A percentile compares a stretch with the other conserved stretches of the same genome.
Evolutionary conservation across 257 asterid genomes (phyloP).

Genomic region (Solanum virginianum): DNA sequence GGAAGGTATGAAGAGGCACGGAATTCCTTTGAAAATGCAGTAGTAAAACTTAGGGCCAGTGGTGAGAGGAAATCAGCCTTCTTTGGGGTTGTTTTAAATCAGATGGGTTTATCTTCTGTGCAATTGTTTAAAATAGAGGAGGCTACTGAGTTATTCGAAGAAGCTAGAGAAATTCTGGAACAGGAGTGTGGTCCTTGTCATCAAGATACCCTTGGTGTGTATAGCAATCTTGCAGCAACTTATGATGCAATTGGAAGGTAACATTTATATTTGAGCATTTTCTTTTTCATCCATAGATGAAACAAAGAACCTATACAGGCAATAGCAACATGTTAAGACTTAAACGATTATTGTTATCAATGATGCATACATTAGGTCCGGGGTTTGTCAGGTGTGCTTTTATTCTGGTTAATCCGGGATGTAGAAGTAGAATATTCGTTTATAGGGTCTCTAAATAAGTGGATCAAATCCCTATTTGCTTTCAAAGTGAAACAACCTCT

Average conservation of each 20-base stretch:
- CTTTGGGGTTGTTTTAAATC: not conserved
- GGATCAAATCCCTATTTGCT: not conserved
- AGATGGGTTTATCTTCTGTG: conserved; percentile 21
- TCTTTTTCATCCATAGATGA: not conserved
- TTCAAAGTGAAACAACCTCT: not conserved
- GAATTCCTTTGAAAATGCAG: conserved; percentile 68
- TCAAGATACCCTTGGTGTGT: not conserved
- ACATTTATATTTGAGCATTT: not conserved
- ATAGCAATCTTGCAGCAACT: not conserved
- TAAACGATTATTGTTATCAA: no score
- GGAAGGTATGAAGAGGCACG: conserved; percentile 82
- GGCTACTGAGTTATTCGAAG: conserved; percentile 97
- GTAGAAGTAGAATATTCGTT: not conserved
- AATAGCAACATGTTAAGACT: not conserved
- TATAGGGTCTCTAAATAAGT: not conserved
- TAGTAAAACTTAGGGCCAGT: conserved; percentile 65
- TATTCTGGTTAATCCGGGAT: not conserved
- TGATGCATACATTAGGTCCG: not conserved
- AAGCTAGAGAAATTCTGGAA: conserved; percentile 89
- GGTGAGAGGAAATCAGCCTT: conserved; percentile 95
- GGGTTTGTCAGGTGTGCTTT: not conserved
- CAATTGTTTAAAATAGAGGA: conserved; percentile 92
- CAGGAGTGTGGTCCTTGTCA: conserved; percentile 57
- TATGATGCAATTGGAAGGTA: not conserved
- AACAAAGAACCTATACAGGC: not conserved